Base-by-base conservation (phyloP, 306 rosid genomes). In the Hylodesmum podocarpum region DNA sequence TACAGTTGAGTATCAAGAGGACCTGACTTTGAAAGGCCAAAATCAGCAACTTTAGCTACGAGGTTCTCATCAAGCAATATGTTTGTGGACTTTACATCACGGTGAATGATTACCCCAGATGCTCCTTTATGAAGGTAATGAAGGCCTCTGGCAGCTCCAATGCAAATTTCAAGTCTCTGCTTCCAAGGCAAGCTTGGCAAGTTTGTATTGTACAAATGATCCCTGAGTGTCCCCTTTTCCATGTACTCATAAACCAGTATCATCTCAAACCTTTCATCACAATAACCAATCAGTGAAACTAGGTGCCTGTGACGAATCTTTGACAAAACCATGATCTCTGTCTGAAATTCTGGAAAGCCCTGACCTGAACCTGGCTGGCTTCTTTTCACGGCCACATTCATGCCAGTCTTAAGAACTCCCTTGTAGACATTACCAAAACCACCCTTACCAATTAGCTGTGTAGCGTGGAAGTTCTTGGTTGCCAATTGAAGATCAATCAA, bases 11-110 rank as follows among this genome's bases (percentile, higher is more conserved):
- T 78, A 61, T 85, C 85, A 31, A 50, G 73, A 15, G 84, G 89
- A 37, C 88, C 88, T 2, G 84, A 28, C 36, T 66, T 87, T 19
- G 91, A 87, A 40, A 87, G 87, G 21, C 91, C 91, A 61, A 85
- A 87, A 28, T 87, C 91, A 59, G 87, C 91, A 77, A 87, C 91
- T 74, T 87, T 87, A n/a, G 91, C 91, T 2, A 58, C 74, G 39
- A 6, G 76, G 53, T 87, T 81, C 77, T 84, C 84, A 66, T 82
- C 83, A 29, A 87, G 87, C 47, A 87, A 47, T 71, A 85, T 87
- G 70, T 84, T 85, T 0, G 88, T 84, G 11, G 91, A 70, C 66
- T 87, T 87, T 15, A 87, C 84, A 21, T 87, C 91, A 4, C 87
- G 87, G 49, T 87, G 89, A 50, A 87, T 82, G 49, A 87, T 85